phyloP scores from a whole-genome alignment of 2,329 filamentous ascomycete genomes.

The Pseudogymnoascus sp. region DNA sequence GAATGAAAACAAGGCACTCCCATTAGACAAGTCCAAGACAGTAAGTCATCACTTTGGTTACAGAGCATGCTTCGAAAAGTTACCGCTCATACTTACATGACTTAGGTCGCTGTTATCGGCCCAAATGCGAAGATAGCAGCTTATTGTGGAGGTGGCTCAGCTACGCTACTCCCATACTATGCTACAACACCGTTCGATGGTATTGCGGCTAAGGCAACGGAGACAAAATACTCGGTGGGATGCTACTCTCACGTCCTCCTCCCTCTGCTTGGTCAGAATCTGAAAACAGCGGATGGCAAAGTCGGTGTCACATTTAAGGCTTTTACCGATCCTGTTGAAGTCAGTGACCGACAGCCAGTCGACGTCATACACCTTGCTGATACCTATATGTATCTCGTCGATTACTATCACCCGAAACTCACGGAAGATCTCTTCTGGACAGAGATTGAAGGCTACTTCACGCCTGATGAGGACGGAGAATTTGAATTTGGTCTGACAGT shows the following conservation, averaged over 20 bases:
- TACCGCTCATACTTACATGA: too few species aligned
- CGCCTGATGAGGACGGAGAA: conserved; percentile 24
- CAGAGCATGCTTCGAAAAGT: neutral
- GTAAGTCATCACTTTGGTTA: neutral
- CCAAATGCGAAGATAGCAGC: conserved; percentile 40
- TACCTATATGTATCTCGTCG: conserved; percentile 39
- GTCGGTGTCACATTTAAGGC: conserved; percentile 55
- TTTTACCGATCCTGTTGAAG: conserved; percentile 45
- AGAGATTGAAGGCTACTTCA: conserved; percentile 30
- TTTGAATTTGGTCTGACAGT: conserved; percentile 30
- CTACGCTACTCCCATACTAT: conserved; percentile 28
- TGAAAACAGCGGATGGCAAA: conserved; percentile 45
- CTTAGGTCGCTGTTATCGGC: conserved; percentile 43
- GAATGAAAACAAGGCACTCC: conserved; percentile 58
- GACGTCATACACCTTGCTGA: conserved; percentile 40
- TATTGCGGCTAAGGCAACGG: conserved; percentile 20
- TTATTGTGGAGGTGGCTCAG: conserved; percentile 31
- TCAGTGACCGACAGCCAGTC: conserved; percentile 39
- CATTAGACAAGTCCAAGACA: conserved; percentile 35
- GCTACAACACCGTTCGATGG: conserved; percentile 28
- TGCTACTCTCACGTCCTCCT: conserved; percentile 57
- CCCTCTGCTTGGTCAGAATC: conserved; percentile 47
- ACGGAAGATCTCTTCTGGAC: conserved; percentile 33
- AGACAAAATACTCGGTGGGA: conserved; percentile 44
- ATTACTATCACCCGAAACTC: conserved; percentile 31